Conservation (phyloP, 805 yeast genomes). For the Tetrapisispora arboricola region DNA sequence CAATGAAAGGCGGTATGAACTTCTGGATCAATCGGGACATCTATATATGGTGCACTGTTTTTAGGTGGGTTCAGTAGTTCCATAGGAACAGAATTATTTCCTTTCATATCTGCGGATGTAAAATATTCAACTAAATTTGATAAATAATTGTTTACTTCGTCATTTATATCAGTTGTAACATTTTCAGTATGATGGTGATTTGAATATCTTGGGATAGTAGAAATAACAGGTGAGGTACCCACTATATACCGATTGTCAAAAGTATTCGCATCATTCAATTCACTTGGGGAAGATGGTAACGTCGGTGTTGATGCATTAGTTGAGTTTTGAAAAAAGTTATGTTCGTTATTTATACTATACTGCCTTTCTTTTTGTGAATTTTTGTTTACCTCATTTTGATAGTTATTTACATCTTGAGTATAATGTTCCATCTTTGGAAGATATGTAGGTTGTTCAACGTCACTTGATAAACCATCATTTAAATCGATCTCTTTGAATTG, state of each 20-base stretch:
- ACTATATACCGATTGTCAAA: constrained; percentile 21
- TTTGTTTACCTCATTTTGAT: neutral
- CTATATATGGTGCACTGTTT: constrained; percentile 35
- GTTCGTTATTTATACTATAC: neutral
- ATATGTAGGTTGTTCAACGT: constrained; percentile 22
- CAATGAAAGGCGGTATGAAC: constrained; percentile 94
- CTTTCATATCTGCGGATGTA: constrained; percentile 25
- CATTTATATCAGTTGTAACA: constrained; percentile 22
- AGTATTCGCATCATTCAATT: constrained; percentile 22
- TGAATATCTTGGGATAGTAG: constrained; percentile 24
- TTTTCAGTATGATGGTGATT: constrained; percentile 14
- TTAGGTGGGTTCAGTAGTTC: constrained; percentile 25
- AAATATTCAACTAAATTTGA: constrained; percentile 27
- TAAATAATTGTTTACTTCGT: constrained; percentile 25
- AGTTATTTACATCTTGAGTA: neutral
- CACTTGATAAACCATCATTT: constrained; percentile 31
- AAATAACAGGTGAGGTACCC: constrained; percentile 27
- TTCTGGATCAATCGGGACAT: constrained; percentile 81
- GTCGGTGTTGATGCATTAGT: constrained; percentile 25
- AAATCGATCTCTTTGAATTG: constrained; percentile 26
- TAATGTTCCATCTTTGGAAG: neutral
- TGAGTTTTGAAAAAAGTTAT: constrained; percentile 3
- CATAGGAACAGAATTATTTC: constrained; percentile 19
- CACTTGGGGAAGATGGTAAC: constrained; percentile 27
- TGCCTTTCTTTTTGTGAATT: neutral